phyloP scores from a whole-genome alignment of 225 moss, liverwort and hornwort species.

The Rhytidiadelphus loreus region DNA sequence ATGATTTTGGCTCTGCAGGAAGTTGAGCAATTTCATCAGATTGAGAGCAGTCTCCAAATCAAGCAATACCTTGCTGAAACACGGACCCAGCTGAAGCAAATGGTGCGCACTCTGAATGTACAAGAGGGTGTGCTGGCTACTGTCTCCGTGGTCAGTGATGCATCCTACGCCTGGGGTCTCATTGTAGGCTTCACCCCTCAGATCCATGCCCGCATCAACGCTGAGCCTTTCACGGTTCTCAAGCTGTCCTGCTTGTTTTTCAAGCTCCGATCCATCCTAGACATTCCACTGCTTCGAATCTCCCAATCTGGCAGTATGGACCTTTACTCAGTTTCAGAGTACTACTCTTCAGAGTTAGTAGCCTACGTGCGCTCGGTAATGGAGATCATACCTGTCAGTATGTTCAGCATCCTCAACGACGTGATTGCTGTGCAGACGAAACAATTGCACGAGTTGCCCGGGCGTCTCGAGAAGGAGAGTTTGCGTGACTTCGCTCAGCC shows the following conservation, averaged over 20 bases:
- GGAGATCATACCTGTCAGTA: constrained; percentile 91
- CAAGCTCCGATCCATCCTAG: constrained; percentile 92
- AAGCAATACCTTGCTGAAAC: constrained; percentile 92
- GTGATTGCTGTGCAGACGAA: constrained; percentile 77
- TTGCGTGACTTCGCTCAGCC: constrained; percentile 83
- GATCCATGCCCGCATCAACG: constrained; percentile 73
- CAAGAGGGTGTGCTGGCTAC: constrained; percentile 86
- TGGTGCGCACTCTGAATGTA: constrained; percentile 89
- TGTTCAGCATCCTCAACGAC: constrained; percentile 92
- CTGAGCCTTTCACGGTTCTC: constrained; percentile 83
- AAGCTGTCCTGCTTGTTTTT: constrained; percentile 94
- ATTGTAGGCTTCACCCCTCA: constrained; percentile 70
- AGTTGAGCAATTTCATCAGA: constrained; percentile 99
- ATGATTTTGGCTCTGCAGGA: constrained; percentile 86
- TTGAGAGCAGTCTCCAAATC: constrained; percentile 90
- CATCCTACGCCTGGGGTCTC: constrained; percentile 90
- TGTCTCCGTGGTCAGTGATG: constrained; percentile 81
- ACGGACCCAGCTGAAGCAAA: constrained; percentile 69
- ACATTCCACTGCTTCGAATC: constrained; percentile 87
- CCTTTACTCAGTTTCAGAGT: constrained; percentile 95
- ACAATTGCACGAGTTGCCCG: constrained; percentile 77
- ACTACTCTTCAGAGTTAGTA: constrained; percentile 91
- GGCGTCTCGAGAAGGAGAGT: constrained; percentile 84
- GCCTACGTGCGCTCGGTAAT: constrained; percentile 79
- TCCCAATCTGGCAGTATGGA: constrained; percentile 94